These are phyloP conservation scores for Lignosus rhinocerotis DNA, from an alignment of 1,284 basidiomycete species.

Conservation along the genomic window DNA sequence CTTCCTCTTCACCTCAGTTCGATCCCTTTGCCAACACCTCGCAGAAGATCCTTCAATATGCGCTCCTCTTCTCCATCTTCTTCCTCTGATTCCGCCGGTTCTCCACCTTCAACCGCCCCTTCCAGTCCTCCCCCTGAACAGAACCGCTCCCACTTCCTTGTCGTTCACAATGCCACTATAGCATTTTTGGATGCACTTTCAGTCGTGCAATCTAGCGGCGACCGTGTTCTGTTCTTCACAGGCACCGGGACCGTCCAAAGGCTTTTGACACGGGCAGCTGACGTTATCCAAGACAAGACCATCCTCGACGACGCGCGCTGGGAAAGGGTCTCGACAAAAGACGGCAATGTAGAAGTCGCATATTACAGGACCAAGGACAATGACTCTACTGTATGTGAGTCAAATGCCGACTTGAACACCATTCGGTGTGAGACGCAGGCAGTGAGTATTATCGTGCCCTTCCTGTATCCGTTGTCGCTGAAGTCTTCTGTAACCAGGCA, in stretches of 20 bases:
- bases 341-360: constrained; percentile 13
- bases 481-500: constrained; percentile 3
- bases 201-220: constrained; percentile 18
- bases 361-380: constrained; percentile 23
- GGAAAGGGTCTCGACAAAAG: constrained; percentile 20
- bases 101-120: constrained; percentile 19
- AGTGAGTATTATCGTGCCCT: constrained; percentile 6
- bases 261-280: constrained; percentile 22
- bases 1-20: background rate
- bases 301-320: constrained; percentile 21
- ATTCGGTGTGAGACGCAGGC: constrained; percentile 12
- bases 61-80: constrained; percentile 24
- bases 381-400: constrained; percentile 4
- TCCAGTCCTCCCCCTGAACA: constrained; percentile 27
- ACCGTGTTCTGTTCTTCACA: constrained; percentile 26
- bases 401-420: background rate
- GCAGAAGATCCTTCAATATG: constrained; percentile 3
- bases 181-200: constrained; percentile 25
- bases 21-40: background rate
- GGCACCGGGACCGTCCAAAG: constrained; percentile 19
- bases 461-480: background rate
- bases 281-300: constrained; percentile 22
- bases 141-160: constrained; percentile 19
- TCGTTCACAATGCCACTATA: constrained; percentile 19
- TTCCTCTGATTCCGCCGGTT: constrained; percentile 15